These are phyloP conservation scores for Candida smagusa DNA, from an alignment of 1,139 yeast species.

Conservation along the genomic window DNA sequence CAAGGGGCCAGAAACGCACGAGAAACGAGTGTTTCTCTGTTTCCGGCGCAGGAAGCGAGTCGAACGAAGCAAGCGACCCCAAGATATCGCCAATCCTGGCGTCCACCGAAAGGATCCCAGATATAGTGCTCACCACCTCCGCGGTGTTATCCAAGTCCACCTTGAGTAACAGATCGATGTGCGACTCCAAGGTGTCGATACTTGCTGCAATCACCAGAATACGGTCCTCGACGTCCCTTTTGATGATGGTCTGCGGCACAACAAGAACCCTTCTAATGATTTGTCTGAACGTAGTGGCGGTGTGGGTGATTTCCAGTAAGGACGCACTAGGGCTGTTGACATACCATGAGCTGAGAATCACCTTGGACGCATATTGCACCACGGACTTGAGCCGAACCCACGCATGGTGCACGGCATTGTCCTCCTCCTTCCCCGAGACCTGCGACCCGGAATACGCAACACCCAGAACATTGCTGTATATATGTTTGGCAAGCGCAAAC, in stretches of 20 bases:
- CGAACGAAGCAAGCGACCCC: constrained; percentile 9
- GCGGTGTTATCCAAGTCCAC: constrained; percentile 14
- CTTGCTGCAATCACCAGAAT: constrained; percentile 18
- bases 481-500: constrained; percentile 13
- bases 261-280: constrained; percentile 11
- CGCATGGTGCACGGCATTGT: constrained; percentile 13
- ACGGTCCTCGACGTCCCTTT: constrained; percentile 21
- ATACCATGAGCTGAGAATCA: constrained; percentile 1
- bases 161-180: constrained; percentile 21
- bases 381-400: constrained; percentile 11
- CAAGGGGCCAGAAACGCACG: constrained; percentile 67
- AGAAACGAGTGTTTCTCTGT: constrained; percentile 46
- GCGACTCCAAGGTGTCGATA: constrained; percentile 18
- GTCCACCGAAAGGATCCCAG: constrained; percentile 9
- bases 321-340: constrained; percentile 6
- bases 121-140: constrained; percentile 8
- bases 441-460: constrained; percentile 4
- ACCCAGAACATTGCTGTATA: constrained; percentile 7
- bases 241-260: constrained; percentile 19
- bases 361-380: constrained; percentile 1
- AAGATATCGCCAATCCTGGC: constrained; percentile 11
- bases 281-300: neutral
- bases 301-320: neutral
- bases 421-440: constrained; percentile 15
- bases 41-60: constrained; percentile 4